phyloP scores from a whole-genome alignment of 257 asterid genomes.

The Paulownia fortunei region DNA sequence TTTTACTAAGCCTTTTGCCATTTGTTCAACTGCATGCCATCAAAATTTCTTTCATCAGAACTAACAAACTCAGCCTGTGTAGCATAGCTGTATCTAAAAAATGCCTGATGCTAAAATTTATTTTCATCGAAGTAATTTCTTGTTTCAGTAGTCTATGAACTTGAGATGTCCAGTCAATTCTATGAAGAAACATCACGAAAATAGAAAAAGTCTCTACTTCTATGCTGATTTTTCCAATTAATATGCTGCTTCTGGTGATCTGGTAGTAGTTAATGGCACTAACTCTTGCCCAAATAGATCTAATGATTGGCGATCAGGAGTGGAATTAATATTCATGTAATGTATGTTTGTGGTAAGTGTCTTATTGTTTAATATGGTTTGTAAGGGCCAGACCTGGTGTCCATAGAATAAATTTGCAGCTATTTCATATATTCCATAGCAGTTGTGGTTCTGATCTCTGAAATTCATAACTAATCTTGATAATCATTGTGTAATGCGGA shows the following conservation, averaged over 20 bases:
- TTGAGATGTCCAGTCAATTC: not conserved
- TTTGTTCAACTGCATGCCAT: constrained; percentile 14
- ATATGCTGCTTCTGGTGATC: not conserved
- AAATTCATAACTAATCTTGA: constrained; percentile 1
- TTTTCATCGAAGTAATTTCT: not conserved
- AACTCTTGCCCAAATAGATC: not conserved
- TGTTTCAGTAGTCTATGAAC: constrained; percentile 9
- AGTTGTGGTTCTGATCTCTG: not conserved
- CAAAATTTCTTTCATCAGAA: not conserved
- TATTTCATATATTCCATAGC: not conserved
- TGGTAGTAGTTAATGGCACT: not conserved
- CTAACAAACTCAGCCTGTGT: not conserved
- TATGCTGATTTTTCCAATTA: not conserved
- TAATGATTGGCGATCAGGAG: constrained; percentile 2
- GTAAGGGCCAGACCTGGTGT: constrained; percentile 2
- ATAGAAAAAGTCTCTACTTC: not conserved
- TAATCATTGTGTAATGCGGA: not conserved
- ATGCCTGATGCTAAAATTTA: not conserved
- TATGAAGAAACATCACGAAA: not conserved
- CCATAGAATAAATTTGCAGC: not conserved
- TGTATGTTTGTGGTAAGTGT: not conserved
- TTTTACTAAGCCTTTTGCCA: not conserved
- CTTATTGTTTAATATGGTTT: not conserved
- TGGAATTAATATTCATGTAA: not conserved
- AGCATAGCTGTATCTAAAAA: not conserved